phyloP scores from a whole-genome alignment of 345 rosid genomes.

The Eucalyptus camaldulensis region DNA sequence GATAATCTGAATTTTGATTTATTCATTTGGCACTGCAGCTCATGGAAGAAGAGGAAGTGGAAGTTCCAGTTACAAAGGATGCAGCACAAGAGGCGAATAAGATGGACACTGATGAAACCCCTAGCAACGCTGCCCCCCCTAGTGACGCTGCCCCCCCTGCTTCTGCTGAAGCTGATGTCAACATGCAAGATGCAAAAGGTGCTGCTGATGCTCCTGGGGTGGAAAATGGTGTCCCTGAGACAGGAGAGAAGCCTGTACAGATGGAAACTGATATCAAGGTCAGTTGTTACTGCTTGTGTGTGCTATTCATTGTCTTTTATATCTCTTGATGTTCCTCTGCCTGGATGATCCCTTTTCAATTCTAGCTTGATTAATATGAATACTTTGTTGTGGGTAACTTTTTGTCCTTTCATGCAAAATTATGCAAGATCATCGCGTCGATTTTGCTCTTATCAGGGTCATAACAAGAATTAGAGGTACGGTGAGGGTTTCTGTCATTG shows the following conservation, averaged over 20 bases:
- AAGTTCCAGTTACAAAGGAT: constrained; percentile 62
- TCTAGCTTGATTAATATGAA: neutral
- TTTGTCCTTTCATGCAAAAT: neutral
- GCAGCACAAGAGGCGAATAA: constrained; percentile 30
- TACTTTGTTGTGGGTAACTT: neutral
- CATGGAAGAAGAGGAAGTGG: constrained; percentile 85
- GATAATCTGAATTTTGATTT: neutral
- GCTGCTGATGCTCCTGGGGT: constrained; percentile 30
- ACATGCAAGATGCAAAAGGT: constrained; percentile 64
- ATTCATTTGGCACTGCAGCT: constrained; percentile 28
- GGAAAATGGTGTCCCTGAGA: constrained; percentile 70
- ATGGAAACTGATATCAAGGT: constrained; percentile 88
- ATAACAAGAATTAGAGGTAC: neutral
- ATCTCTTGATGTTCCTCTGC: neutral
- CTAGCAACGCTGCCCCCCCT: constrained; percentile 18
- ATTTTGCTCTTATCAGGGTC: neutral
- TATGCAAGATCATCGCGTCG: neutral
- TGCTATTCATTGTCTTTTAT: neutral
- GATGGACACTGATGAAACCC: constrained; percentile 74
- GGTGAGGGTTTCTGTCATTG: neutral
- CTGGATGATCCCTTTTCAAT: neutral
- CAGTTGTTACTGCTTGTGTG: neutral
- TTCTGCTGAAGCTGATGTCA: constrained; percentile 48
- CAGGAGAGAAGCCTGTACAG: constrained; percentile 58
- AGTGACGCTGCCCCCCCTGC: constrained; percentile 19